Percentiles rank a stretch among this genome's conserved stretches.
Evolutionary conservation across 2,329 filamentous ascomycete species (phyloP).

Genomic region (Huntiella moniliformis): DNA sequence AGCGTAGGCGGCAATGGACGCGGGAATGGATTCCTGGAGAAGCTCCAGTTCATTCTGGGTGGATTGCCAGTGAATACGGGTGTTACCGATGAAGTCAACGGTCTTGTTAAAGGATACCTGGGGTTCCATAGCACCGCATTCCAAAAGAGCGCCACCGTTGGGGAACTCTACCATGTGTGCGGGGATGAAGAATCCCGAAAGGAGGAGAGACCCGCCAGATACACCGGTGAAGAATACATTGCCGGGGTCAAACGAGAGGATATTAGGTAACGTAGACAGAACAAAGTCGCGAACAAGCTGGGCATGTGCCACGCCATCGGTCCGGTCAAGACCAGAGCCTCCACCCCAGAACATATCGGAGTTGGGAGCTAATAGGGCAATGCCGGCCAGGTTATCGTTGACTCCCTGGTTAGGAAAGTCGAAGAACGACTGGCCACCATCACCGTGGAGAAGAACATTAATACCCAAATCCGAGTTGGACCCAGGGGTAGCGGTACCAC

Average conservation of each 20-base stretch:
- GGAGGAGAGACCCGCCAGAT: slow-evolving; percentile 32
- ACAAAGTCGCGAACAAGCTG: slow-evolving; percentile 36
- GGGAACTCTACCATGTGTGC: slow-evolving; percentile 32
- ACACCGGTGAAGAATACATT: slow-evolving; percentile 40
- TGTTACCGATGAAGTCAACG: slow-evolving; percentile 23
- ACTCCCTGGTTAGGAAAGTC: slow-evolving; percentile 37
- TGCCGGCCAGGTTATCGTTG: slow-evolving; percentile 30
- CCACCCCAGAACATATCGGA: slow-evolving; percentile 39
- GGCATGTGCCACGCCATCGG: slow-evolving; percentile 35
- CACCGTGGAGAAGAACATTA: slow-evolving; percentile 40
- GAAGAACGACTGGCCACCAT: slow-evolving; percentile 40
- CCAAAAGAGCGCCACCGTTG: slow-evolving; percentile 32
- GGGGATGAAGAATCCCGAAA: slow-evolving; percentile 39
- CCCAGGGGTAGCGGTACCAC: slow-evolving; percentile 19
- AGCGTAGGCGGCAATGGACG: slow-evolving; percentile 32
- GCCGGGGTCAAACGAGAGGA: slow-evolving; percentile 32
- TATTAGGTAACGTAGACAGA: slow-evolving; percentile 32
- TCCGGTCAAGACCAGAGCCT: slow-evolving; percentile 29
- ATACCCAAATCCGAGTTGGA: slow-evolving; percentile 25
- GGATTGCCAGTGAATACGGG: slow-evolving; percentile 37
- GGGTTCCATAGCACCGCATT: slow-evolving; percentile 34
- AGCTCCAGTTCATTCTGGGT: slow-evolving; percentile 30
- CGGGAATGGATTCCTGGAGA: slow-evolving; percentile 31
- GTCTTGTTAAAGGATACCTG: slow-evolving; percentile 30
- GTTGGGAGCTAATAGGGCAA: slow-evolving; percentile 34